Base-by-base conservation (phyloP, 2,329 filamentous ascomycete genomes). In the Botrytis aclada region DNA sequence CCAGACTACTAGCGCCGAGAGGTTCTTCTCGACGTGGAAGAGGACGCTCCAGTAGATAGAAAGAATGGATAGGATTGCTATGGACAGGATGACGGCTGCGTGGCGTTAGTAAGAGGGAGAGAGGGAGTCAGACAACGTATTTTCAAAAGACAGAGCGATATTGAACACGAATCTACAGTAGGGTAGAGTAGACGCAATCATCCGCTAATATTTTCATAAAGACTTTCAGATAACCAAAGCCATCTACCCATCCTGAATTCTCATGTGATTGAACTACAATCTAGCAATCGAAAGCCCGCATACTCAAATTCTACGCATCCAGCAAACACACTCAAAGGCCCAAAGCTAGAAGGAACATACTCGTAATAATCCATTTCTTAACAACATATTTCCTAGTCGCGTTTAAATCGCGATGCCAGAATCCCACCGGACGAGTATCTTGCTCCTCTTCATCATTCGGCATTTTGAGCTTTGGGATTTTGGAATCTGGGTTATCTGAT, bases 41-140 rank as follows among this genome's bases (percentile, higher is more conserved):
- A 91, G 85, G 0, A 86, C 85, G 0, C 82, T 88, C 89, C 89
- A 92, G 81, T 88, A 91, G 4, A 91, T 80, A 0, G 87, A 89
- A 0, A 92, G 79, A 6, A 89, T 83, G 18, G 76, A 81, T 8
- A 71, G 45, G 41, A 71, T 71, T 14, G 34, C n/a, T 20, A 37
- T 5, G 20, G 43, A 39, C 12, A 71, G 58, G 14, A 71, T 71
- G 22, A 71, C 12, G 41, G 69, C 69, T 71, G 34, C 6, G 6
- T 22, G 18, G 4, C 39, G n/a, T 51, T 39, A 47, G 58, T 41
- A 3, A 54, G 34, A 37, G 34, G 37, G 32, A 58, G 16, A 32
- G 0, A 12, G 10, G 2, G 2, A 9, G 10, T 16, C 58, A 18
- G 32, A n/a, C 1, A 16, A n/a, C 10, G 25, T n/a, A 0, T 25